Evolutionary conservation across 176 grass and related monocot species (phyloP).

Genomic region (Lolium perenne): DNA sequence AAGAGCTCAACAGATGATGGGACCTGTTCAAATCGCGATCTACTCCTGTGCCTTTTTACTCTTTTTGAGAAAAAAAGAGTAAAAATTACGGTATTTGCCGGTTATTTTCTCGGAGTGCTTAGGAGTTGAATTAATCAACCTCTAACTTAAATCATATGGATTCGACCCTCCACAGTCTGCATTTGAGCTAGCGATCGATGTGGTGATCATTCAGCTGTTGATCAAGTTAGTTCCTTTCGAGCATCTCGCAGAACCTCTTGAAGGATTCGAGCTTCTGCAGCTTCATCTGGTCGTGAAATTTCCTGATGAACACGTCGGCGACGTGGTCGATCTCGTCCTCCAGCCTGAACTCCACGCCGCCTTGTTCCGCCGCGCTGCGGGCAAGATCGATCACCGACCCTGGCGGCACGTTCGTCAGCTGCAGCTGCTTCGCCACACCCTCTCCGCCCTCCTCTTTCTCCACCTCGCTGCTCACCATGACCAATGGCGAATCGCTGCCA

Average conservation of each 20-base stretch:
- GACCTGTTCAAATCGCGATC: background rate
- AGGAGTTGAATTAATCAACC: background rate
- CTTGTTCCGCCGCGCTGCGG: constrained; percentile 53
- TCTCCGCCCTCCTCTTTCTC: constrained; percentile 25
- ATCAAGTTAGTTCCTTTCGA: constrained; percentile 49
- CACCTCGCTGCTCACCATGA: constrained; percentile 1
- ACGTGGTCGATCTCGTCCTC: constrained; percentile 60
- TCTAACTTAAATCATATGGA: background rate
- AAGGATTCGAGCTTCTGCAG: constrained; percentile 98
- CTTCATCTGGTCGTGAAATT: constrained; percentile 87
- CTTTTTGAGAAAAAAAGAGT: background rate
- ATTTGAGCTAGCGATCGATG: background rate
- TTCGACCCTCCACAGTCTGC: no score
- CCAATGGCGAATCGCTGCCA: constrained; percentile 11
- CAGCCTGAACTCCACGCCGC: constrained; percentile 60
- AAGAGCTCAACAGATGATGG: no score
- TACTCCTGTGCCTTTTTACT: background rate
- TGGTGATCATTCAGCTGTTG: background rate
- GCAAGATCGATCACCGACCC: constrained; percentile 69
- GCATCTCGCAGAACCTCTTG: constrained; percentile 93
- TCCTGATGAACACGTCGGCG: constrained; percentile 73
- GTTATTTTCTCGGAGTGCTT: background rate
- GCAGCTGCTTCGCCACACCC: constrained; percentile 37
- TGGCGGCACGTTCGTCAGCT: constrained; percentile 25
- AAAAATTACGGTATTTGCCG: background rate